Conservation (phyloP, 192 early-diverging fungal genomes). For the Entomortierella parvispora region DNA sequence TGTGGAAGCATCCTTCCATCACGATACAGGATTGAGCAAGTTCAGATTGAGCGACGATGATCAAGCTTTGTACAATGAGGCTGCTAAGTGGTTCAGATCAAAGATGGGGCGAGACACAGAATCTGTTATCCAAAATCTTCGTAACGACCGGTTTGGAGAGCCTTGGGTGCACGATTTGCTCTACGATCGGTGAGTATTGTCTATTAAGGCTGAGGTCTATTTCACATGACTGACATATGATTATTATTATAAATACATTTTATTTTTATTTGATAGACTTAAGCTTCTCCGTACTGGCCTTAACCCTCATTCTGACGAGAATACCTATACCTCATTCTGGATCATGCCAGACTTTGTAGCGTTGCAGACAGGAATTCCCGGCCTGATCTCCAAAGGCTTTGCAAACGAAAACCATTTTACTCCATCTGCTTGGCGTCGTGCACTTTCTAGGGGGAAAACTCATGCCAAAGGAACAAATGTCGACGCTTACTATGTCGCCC, state of each 20-base stretch:
- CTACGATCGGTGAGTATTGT: constrained; percentile 21
- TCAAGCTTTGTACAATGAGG: constrained; percentile 24
- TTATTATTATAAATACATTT: constrained; percentile 6
- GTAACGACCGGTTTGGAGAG: constrained; percentile 10
- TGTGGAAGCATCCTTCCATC: constrained; percentile 22
- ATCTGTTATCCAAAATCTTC: constrained; percentile 12
- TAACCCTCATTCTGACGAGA: constrained; percentile 13
- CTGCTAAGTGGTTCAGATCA: constrained; percentile 9
- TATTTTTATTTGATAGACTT: constrained; percentile 2
- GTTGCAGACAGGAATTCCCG: constrained; percentile 21
- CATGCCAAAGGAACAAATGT: constrained; percentile 21
- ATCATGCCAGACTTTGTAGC: constrained; percentile 21
- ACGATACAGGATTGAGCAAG: neutral
- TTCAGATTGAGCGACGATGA: constrained; percentile 18
- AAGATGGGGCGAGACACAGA: constrained; percentile 17
- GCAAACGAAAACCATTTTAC: constrained; percentile 21
- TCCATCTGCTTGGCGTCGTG: constrained; percentile 21
- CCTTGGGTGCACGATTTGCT: constrained; percentile 25
- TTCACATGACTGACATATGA: neutral
- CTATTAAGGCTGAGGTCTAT: neutral
- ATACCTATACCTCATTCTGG: constrained; percentile 22
- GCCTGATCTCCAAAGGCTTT: constrained; percentile 23
- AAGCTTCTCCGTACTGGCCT: constrained; percentile 19
- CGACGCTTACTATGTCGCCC: constrained; percentile 11
- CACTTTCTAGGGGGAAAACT: constrained; percentile 2